Base-by-base conservation (phyloP, 2,329 filamentous ascomycete genomes). In the Monosporascus sp. region DNA sequence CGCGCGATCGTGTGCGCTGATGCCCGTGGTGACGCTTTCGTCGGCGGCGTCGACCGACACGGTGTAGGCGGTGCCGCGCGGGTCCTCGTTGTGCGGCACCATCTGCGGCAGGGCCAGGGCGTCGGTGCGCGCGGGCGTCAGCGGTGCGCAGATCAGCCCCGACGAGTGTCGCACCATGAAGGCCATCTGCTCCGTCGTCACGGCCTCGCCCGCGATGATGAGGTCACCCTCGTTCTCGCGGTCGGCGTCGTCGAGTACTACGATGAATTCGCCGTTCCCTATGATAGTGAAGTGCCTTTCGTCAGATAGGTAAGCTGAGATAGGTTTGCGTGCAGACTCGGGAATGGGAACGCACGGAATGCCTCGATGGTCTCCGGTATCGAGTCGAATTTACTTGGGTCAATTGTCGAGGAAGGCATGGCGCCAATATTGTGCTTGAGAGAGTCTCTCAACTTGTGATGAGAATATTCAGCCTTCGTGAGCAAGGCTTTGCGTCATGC, bases 151-250 rank as follows among this genome's bases (percentile, higher is more conserved):
- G 75, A 99, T 87, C 67, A 93, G 85, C 68, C 94, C 94, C 3
- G 90, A 91, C 40, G 89, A 88, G 78, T 96, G 85, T 65, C 91
- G 90, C 71, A 99, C 84, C 81, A 99, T 87, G 78, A 97, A 99
- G 65, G 91, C 90, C 86, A 96, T 95, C 74, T 97, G 93, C 60
- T 89, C 82, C 24, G 91, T 80, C 8, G 93, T 96, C 59, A 97
- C 76, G 65, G 88, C 81, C 61, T 91, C 78, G 58, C 91, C 93
- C 61, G 94, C 90, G 68, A 97, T 95, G 72, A 97, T 97, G 48
- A 99, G 84, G 75, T 99, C 94, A 72, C 92, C 94, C 80, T 99
- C 94, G 72, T 99, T 99, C 73, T 99, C 94, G 72, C 94, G 92
- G 58, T 86, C 84, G 59, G 91, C 85, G 62, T 90, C 89, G 77